phyloP scores from a whole-genome alignment of 305 asterid genomes.

The Fraxinus baroniana region DNA sequence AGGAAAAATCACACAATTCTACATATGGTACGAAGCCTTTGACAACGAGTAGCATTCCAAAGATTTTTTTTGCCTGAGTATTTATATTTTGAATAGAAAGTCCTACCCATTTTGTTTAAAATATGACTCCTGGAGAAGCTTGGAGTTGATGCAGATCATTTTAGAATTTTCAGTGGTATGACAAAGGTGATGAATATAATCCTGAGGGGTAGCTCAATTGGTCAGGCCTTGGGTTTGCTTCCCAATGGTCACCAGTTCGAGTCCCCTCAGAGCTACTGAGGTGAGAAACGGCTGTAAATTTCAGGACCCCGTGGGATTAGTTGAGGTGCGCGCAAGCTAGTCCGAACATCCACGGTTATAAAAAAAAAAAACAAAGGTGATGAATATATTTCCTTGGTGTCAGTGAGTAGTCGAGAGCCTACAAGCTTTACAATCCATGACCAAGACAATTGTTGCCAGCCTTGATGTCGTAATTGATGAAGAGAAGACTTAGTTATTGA shows the following conservation, averaged over 20 bases:
- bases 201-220: too few relatives aligned
- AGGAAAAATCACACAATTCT: not conserved
- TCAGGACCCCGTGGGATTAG: too few relatives aligned
- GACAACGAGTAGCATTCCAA: not conserved
- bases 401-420: not conserved
- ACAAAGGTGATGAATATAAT: not conserved
- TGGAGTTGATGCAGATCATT: not conserved
- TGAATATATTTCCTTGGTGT: not conserved
- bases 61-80: not conserved
- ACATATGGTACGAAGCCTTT: not conserved
- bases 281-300: too few relatives aligned
- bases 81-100: not conserved
- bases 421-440: not conserved
- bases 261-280: too few relatives aligned
- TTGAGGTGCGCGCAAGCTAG: too few relatives aligned
- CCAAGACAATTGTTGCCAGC: not conserved
- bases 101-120: not conserved
- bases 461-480: not conserved
- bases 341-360: too few relatives aligned
- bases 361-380: not conserved
- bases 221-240: too few relatives aligned
- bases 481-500: not conserved
- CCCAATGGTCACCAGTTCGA: too few relatives aligned
- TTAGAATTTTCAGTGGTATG: not conserved
- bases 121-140: not conserved